Base-by-base conservation (phyloP, 441 rosid genomes). In the Populus tomentosa region DNA sequence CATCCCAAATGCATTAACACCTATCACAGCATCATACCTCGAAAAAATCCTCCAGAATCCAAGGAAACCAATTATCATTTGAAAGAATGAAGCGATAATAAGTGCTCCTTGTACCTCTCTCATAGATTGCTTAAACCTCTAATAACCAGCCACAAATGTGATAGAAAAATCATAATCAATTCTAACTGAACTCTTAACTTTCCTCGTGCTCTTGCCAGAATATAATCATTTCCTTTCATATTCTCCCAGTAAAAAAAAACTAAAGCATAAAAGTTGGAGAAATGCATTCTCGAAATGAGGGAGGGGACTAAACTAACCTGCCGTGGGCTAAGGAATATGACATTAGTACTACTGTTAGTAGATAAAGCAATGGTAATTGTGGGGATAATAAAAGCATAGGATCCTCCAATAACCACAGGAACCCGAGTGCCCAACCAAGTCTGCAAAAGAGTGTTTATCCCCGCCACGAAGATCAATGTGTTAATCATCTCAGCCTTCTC, bases 1-100 rank as follows among this genome's bases (percentile, higher is more conserved):
- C 9, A 72, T 36, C 30, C 38, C 33, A 66, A 68, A 72, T 26
- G 65, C 23, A 73, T 3, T 24, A 14, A 28, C 16, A 62, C 67
- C 21, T 13, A 67, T 3, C 30, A 20, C 64, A 16, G 68, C 65
- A 79, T 40, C 80, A 16, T 23, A 94, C 97, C 93, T 88, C 36
- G 85, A 82, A n/a, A 92, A 86, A 75, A 92, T 86, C 74, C 97
- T 88, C 90, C 94, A 89, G 74, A 94, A 87, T 35, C 98, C 98
- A 6, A 92, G 85, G 84, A 91, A 92, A 32, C 98, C 98, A 50
- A 89, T 69, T 13, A 86, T 70, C 84, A 88, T 78, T 81, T 88
- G 92, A 74, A 64, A 73, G 64, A 90, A 28, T 11, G 97, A 87
- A n/a, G 94, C 94, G 50, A 92, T 65, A 50, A 92, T 85, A 8